Evolutionary conservation across 2,329 filamentous ascomycete genomes (phyloP), one percentile per base, ranked within the genome.

Genomic region (Pleomassaria siparia): DNA sequence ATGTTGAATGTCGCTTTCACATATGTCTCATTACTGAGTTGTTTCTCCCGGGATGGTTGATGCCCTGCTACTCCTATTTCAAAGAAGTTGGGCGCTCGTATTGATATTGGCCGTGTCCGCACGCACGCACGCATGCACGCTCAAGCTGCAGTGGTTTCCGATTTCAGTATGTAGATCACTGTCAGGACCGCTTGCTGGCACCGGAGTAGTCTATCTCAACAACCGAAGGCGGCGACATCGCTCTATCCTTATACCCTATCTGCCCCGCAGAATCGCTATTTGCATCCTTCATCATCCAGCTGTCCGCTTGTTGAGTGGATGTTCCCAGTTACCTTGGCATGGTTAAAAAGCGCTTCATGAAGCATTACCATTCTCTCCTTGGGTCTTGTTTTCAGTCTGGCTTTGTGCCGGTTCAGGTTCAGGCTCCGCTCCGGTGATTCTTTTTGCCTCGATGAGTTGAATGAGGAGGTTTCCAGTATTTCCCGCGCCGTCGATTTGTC

Each of bases 401-500:
- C 15, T 35, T 18, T 10, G 35, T 20, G 18, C 7, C 18, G 21
- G 21, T 37, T 24, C 35, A 22, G 35, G 18, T 12, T 22, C 35
- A 3, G 35, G 10, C 24, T 40, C 37, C n/a, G 37, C 6, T 10
- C 11, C 36, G 12, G 37, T 28, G 15, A 43, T 33, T 6, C 46
- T 49, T 69, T 88, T 91, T 11, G 77, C 74, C 47, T 80, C 80
- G 45, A 88, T 77, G 32, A 89, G 79, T 16, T 81, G 80, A 11
- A 85, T 72, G 4, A 96, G 77, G 52, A 85, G 79, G 28, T 86
- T 80, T 24, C 88, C 89, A 2, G 89, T 77, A 55, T 91, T 85
- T 9, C 81, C 85, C 49, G 89, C 89, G 1, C 89, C 90, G 43
- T 94, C 86, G 30, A 96, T 81, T 64, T 89, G 91, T 56, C 83